Percentiles rank a stretch among this genome's conserved stretches.
Conservation (phyloP, 148 eudicot species). For the Arctostaphylos glauca region DNA sequence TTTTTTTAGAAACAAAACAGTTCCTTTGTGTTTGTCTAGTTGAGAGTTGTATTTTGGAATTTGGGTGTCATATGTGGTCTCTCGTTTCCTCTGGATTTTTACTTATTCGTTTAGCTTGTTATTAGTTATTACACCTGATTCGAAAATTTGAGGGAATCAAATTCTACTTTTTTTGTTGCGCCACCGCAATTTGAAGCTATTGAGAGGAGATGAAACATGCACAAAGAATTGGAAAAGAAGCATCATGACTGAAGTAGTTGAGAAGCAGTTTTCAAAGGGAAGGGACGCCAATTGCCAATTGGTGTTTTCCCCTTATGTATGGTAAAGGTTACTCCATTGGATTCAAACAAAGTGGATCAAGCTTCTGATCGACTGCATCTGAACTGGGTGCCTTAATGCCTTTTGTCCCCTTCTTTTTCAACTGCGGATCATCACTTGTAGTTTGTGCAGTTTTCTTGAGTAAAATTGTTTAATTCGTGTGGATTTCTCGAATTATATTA, state of each 20-base stretch:
- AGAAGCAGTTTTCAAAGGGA: not conserved
- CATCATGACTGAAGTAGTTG: too few relatives aligned
- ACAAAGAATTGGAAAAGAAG: too few relatives aligned
- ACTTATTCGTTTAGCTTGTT: not conserved
- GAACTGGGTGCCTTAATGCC: not conserved
- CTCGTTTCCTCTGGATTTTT: not conserved
- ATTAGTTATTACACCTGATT: not conserved
- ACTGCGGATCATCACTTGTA: not conserved
- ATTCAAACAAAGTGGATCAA: not conserved
- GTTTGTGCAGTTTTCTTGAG: not conserved
- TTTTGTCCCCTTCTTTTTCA: not conserved
- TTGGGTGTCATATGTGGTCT: not conserved
- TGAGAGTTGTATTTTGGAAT: not conserved
- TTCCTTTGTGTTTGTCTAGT: constrained; percentile 1
- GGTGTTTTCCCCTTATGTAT: not conserved
- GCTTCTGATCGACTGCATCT: not conserved
- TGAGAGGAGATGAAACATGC: not conserved
- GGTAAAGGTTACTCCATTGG: not conserved
- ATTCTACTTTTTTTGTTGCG: not conserved
- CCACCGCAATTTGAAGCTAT: not conserved
- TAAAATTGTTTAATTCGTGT: not conserved
- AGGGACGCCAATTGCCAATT: not conserved
- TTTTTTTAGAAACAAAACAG: not conserved
- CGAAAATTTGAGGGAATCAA: not conserved
- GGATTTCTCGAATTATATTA: not conserved